Percentiles rank a stretch among this genome's conserved stretches.
phyloP scores from a whole-genome alignment of 345 rosid species.

The Capsella bursapastoris region DNA sequence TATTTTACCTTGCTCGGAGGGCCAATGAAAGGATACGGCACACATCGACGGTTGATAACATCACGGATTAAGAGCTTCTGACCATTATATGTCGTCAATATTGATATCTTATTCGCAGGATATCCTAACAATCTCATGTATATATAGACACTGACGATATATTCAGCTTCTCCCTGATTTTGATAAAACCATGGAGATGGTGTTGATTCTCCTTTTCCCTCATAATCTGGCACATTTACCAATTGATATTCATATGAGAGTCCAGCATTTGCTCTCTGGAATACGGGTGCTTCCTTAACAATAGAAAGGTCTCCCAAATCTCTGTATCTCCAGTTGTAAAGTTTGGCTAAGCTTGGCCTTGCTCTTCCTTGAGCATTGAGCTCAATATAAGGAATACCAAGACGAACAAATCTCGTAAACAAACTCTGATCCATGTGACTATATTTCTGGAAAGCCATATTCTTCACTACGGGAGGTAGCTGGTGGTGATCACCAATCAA shows the following conservation, averaged over 20 bases:
- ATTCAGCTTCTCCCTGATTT: slow-evolving; percentile 98
- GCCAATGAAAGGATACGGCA: slow-evolving; percentile 84
- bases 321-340: slow-evolving; percentile 97
- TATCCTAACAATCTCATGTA: slow-evolving; percentile 95
- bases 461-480: slow-evolving; percentile 98
- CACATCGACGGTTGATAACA: slow-evolving; percentile 88
- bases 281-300: slow-evolving; percentile 70
- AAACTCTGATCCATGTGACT: slow-evolving; percentile 99
- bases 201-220: slow-evolving; percentile 88
- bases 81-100: slow-evolving; percentile 96
- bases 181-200: slow-evolving; percentile 99
- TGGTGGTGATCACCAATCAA: slow-evolving; percentile 99
- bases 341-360: slow-evolving; percentile 91
- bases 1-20: slow-evolving; percentile 88
- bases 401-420: slow-evolving; percentile 97
- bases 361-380: slow-evolving; percentile 99
- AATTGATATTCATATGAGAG: slow-evolving; percentile 92
- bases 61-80: slow-evolving; percentile 99
- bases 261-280: slow-evolving; percentile 88
- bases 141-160: slow-evolving; percentile 93
- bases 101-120: slow-evolving; percentile 93
- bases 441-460: slow-evolving; percentile 99
- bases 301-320: slow-evolving; percentile 93
- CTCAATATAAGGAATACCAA: slow-evolving; percentile 97
- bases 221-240: slow-evolving; percentile 89